These are phyloP conservation scores for Wakefieldia striispora DNA, from an alignment of 768 basidiomycete species.

Conservation along the genomic window DNA sequence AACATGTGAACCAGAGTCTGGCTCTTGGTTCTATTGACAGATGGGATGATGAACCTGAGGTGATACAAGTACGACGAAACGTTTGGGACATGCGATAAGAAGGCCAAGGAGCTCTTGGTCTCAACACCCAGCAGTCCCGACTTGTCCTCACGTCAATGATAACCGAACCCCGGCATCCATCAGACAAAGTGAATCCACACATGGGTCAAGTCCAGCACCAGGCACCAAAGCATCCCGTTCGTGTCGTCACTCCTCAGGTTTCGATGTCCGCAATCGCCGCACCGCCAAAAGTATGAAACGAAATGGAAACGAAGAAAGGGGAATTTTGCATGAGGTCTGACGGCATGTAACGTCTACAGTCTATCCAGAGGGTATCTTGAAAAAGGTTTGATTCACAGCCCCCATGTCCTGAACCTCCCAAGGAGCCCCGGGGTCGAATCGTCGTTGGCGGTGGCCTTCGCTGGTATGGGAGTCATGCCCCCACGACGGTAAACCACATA, in stretches of 20 bases:
- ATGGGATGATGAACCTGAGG: too few species aligned
- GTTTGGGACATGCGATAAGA: too few species aligned
- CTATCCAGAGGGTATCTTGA: neutral
- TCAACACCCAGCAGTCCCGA: too few species aligned
- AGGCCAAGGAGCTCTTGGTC: too few species aligned
- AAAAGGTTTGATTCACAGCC: slow-evolving; percentile 5
- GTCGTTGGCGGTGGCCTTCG: neutral
- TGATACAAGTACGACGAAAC: too few species aligned
- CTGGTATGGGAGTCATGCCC: too few species aligned
- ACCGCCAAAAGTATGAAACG: too few species aligned
- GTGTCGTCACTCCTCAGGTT: neutral
- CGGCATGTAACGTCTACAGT: neutral
- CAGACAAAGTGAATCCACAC: too few species aligned
- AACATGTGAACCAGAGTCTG: too few species aligned
- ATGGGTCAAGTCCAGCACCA: neutral
- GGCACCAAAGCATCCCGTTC: neutral
- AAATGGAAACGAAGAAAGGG: neutral
- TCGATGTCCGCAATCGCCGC: neutral
- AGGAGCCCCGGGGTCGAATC: slow-evolving; percentile 16
- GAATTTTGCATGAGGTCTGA: neutral
- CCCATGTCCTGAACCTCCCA: slow-evolving; percentile 17
- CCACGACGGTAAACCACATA: neutral
- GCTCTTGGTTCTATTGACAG: too few species aligned
- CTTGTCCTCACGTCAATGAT: too few species aligned
- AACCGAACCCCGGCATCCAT: too few species aligned